Evolutionary conservation across 192 early-diverging fungal species (phyloP), one percentile per base, ranked within the genome.

Genomic region (Backusella circina): DNA sequence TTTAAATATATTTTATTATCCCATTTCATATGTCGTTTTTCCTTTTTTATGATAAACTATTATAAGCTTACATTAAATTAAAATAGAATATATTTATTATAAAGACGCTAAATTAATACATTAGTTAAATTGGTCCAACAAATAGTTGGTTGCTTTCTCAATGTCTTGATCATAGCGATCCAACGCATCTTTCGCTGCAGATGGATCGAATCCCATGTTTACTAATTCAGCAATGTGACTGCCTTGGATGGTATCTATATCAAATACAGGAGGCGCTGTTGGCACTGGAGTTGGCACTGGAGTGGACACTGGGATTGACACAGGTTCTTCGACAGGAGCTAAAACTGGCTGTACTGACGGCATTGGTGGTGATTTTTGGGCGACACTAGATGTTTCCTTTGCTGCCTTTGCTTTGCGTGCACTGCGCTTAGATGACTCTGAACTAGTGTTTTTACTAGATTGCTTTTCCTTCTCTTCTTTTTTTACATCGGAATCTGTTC

Each of bases 161-260:
- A 90, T 70, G 76, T 94, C 91, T 77, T 92, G 89, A 66, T 94
- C 91, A 71, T 90, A 91, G 80, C 87, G 89, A 65, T 93, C 87
- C 68, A 94, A 81, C 1, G 93, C 93, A 18, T 90, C 88, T 38
- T 88, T 84, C 12, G 91, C 92, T 72, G 90, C 88, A n/a, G 86
- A 81, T 7, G 84, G 83, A 21, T 90, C 85, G 77, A 94, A 94
- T 5, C 93, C 93, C 91, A 94, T 93, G 71, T 86, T 89, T 28
- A 89, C 82, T 36, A 94, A 77, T n/a, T 87, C 80, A 5, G 73
- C 72, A 30, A 78, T 64, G 33, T 78, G 69, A 70, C 69, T 70
- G 16, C 39, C 69, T 44, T 70, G 69, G 15, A 70, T 70, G 10
- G 69, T 70, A 28, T 47, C 54, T 8, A 39, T 30, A 26, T 37